phyloP scores from a whole-genome alignment of 1,139 yeast genomes.

The Hyphopichia pseudoburtonii region DNA sequence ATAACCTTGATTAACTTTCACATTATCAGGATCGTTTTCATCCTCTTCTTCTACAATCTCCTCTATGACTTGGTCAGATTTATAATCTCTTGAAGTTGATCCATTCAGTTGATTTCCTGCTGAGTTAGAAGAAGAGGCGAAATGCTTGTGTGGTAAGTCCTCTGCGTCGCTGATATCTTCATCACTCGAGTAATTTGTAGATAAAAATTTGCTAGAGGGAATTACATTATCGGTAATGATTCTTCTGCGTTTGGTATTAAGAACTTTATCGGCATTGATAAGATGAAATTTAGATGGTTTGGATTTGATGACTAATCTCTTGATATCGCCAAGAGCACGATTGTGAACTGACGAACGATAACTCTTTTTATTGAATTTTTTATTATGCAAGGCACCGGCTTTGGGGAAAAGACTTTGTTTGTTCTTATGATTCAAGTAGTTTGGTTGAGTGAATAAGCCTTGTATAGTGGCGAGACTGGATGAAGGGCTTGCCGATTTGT shows the following conservation, averaged over 20 bases:
- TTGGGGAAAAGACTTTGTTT: conserved; percentile 11
- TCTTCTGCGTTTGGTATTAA: conserved; percentile 33
- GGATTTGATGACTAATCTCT: conserved; percentile 39
- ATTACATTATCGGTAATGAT: conserved; percentile 20
- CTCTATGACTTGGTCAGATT: no score
- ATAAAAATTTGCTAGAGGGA: conserved; percentile 16
- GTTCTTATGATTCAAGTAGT: conserved; percentile 17
- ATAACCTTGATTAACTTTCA: conserved; percentile 47
- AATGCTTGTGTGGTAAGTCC: no score
- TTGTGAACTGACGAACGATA: conserved; percentile 4
- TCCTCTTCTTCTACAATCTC: neutral
- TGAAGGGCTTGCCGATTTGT: conserved; percentile 3
- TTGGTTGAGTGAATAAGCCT: conserved; percentile 26
- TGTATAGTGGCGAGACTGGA: conserved; percentile 15
- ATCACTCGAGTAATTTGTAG: conserved; percentile 17
- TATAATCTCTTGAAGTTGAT: no score
- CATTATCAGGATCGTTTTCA: conserved; percentile 6
- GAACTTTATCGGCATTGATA: conserved; percentile 45
- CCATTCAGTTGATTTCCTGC: no score
- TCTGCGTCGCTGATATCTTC: conserved; percentile 19
- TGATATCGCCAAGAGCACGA: conserved; percentile 20
- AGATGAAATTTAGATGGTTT: conserved; percentile 45
- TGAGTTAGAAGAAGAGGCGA: no score
- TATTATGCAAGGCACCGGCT: neutral
- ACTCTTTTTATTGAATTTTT: conserved; percentile 6